Percentiles rank a stretch among this genome's conserved stretches.
Evolutionary conservation across 371 early-diverging fungal species (phyloP).

Genomic region (Lichtheimia hyalospora): DNA sequence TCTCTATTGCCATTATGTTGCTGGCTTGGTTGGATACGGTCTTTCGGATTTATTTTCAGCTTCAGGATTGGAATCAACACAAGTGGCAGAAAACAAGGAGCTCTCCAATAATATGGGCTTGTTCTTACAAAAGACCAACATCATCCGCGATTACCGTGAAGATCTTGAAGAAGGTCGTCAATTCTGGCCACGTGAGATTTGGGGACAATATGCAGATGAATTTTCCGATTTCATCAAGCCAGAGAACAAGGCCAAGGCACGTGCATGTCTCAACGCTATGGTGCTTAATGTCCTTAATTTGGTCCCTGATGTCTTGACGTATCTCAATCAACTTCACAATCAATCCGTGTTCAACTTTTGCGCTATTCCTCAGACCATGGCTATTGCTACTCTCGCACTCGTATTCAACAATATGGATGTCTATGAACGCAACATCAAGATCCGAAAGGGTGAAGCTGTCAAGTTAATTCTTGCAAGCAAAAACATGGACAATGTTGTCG

Average conservation of each 20-base stretch:
- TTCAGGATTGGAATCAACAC: constrained; percentile 77
- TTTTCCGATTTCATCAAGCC: constrained; percentile 62
- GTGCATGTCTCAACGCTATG: constrained; percentile 83
- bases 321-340: constrained; percentile 75
- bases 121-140: constrained; percentile 96
- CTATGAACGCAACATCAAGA: constrained; percentile 84
- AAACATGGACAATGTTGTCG: constrained; percentile 60
- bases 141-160: constrained; percentile 91
- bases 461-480: constrained; percentile 66
- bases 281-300: constrained; percentile 83
- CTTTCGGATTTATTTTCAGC: constrained; percentile 88
- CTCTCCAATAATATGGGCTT: constrained; percentile 91
- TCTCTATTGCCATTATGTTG: constrained; percentile 96
- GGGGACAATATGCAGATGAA: constrained; percentile 70
- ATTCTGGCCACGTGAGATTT: constrained; percentile 95
- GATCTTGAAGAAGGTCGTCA: constrained; percentile 86
- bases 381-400: constrained; percentile 87
- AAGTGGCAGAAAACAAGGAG: constrained; percentile 34
- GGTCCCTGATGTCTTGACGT: constrained; percentile 86
- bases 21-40: constrained; percentile 95
- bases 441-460: constrained; percentile 92
- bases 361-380: constrained; percentile 98
- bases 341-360: constrained; percentile 89
- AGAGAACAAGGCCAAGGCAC: constrained; percentile 62
- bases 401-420: constrained; percentile 86